Base-by-base conservation (phyloP, 2,329 filamentous ascomycete species). In the Nemania sp. region DNA sequence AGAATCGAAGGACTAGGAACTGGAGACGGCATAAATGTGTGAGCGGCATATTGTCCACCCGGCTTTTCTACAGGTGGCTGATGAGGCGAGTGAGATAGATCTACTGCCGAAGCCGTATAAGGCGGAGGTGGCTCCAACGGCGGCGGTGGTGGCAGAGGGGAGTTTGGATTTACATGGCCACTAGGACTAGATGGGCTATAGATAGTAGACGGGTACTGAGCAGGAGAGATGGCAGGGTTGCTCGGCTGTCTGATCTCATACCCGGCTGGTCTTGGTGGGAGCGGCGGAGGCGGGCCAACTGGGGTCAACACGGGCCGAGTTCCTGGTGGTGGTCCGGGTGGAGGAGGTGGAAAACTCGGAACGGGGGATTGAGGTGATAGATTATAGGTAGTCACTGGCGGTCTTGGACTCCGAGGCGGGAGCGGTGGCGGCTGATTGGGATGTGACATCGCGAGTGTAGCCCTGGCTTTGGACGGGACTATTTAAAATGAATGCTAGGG, bases 401-500 rank as follows among this genome's bases (percentile, higher is more conserved):
- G 70, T 45, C 65, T 70, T 35, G 69, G 72, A 38, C 62, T 72
- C 64, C 71, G 65, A 32, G 73, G 71, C 29, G 72, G 73, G 10
- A 73, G 69, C 60, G 68, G 72, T 15, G 71, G 69, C 10, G 73
- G 70, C 11, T 65, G 63, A 2, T 64, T 47, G 24, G 53, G 45
- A 24, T 57, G 60, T 41, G 69, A 70, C 67, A 72, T 71, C 24
- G 27, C 27, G 54, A 49, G 29, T 26, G 29, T 26, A 27, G n/a
- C 26, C 15, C 29, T 26, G n/a, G 8, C 32, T 35, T 24, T 15
- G 5, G 47, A 52, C 8, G 15, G 2, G 7, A n/a, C 18, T 58
- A 52, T 18, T 5, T 32, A 26, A 13, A 26, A 22, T 49, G 22
- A 7, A 45, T 47, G 38, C 49, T 11, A 29, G n/a, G 24, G n/a